phyloP scores from a whole-genome alignment of 2,329 filamentous ascomycete genomes.

The Penicillium rolfsii region DNA sequence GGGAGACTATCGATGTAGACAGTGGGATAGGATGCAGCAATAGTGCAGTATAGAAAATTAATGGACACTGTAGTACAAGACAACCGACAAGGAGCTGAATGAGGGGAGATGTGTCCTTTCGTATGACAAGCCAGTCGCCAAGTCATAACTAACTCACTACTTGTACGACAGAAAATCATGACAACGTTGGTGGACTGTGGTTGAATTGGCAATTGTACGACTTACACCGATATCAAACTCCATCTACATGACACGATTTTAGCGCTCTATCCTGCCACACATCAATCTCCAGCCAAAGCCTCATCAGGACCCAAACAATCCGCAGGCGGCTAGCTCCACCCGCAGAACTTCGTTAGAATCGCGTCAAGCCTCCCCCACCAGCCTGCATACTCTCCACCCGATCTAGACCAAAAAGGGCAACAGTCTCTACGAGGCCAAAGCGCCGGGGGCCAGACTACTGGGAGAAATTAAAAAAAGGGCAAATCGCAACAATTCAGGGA shows the following conservation, averaged over 20 bases:
- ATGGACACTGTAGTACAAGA: background rate
- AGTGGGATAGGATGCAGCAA: conserved; percentile 9
- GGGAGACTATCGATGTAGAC: background rate
- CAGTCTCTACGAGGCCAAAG: conserved; percentile 8
- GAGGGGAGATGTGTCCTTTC: background rate
- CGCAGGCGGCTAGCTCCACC: background rate
- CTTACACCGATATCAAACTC: background rate
- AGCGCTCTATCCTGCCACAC: background rate
- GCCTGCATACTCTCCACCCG: background rate
- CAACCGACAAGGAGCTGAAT: background rate
- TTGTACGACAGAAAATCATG: background rate
- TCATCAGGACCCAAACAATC: background rate
- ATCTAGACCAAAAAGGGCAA: conserved; percentile 7
- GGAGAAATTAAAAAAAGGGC: background rate
- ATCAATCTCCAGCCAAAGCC: background rate
- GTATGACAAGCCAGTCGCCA: background rate
- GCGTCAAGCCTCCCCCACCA: background rate
- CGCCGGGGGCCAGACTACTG: background rate
- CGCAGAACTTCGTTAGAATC: background rate
- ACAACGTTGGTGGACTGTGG: background rate
- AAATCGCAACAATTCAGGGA: background rate
- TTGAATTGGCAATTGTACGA: background rate
- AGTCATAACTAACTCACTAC: background rate
- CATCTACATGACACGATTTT: background rate
- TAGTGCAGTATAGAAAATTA: background rate